These are phyloP conservation scores for Holtermannia corniformis DNA, from an alignment of 768 basidiomycete species.

Conservation along the genomic window DNA sequence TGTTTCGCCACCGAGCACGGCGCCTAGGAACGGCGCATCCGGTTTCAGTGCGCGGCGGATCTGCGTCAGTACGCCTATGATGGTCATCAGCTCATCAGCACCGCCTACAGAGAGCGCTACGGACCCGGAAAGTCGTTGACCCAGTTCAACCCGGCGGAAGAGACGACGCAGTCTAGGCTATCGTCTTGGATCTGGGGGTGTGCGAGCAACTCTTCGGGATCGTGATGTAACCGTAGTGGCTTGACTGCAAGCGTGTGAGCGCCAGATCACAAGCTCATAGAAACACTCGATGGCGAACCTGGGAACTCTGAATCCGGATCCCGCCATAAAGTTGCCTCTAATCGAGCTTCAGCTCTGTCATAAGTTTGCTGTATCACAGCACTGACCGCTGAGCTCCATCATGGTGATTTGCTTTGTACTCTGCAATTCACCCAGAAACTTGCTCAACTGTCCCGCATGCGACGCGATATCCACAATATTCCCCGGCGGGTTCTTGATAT, in stretches of 20 bases:
- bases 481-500: constrained; percentile 75
- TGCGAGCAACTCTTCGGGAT: constrained; percentile 71
- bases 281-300: constrained; percentile 46
- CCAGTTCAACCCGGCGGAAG: constrained; percentile 90
- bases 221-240: constrained; percentile 64
- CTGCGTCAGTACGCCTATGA: constrained; percentile 68
- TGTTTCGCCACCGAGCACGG: constrained; percentile 91
- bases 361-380: background rate
- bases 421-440: constrained; percentile 56
- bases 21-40: constrained; percentile 88
- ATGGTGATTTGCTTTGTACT: constrained; percentile 61
- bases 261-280: background rate
- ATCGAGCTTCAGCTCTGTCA: background rate
- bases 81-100: background rate
- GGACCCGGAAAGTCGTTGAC: constrained; percentile 90
- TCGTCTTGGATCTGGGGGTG: constrained; percentile 51
- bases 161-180: constrained; percentile 84
- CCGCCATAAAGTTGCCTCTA: constrained; percentile 62
- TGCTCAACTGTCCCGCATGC: constrained; percentile 85
- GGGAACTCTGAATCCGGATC: constrained; percentile 73
- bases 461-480: constrained; percentile 78
- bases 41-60: constrained; percentile 73
- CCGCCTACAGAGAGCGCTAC: constrained; percentile 8
- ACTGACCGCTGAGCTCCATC: constrained; percentile 76
- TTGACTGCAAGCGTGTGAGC: constrained; percentile 61